phyloP scores from a whole-genome alignment of 148 eudicot genomes.

The Cornus kousa region DNA sequence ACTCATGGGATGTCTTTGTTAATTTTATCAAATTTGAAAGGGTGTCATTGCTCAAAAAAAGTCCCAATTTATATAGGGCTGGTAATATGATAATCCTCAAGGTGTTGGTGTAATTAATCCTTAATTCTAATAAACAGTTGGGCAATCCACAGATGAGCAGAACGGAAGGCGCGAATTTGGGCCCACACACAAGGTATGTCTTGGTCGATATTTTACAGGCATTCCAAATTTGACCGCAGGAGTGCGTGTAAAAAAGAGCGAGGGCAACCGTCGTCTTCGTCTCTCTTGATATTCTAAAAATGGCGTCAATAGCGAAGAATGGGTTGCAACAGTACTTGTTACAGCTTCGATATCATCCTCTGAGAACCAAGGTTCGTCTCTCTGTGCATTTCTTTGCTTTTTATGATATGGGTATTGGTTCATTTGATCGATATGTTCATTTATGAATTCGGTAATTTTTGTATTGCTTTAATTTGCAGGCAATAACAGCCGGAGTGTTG shows the following conservation, averaged over 20 bases:
- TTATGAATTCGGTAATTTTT: conserved; percentile 9
- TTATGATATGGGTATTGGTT: background rate
- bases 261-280: background rate
- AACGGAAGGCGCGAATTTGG: background rate
- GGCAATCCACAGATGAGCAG: background rate
- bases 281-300: background rate
- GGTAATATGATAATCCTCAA: no score
- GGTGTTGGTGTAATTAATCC: no score
- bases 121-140: no score
- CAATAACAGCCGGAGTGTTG: conserved; percentile 67
- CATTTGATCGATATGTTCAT: background rate
- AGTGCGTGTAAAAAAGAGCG: background rate
- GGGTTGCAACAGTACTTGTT: conserved; percentile 50
- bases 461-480: conserved; percentile 31
- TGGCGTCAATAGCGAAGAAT: conserved; percentile 57
- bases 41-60: no score
- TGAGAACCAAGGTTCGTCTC: conserved; percentile 56
- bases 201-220: background rate
- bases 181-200: background rate
- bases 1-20: no score
- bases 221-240: background rate
- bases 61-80: no score
- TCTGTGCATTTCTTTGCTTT: background rate
- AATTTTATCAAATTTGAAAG: no score
- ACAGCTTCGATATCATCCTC: conserved; percentile 65